These are phyloP conservation scores for Lumnitzera littorea DNA, from an alignment of 345 rosid genomes.

Conservation along the genomic window DNA sequence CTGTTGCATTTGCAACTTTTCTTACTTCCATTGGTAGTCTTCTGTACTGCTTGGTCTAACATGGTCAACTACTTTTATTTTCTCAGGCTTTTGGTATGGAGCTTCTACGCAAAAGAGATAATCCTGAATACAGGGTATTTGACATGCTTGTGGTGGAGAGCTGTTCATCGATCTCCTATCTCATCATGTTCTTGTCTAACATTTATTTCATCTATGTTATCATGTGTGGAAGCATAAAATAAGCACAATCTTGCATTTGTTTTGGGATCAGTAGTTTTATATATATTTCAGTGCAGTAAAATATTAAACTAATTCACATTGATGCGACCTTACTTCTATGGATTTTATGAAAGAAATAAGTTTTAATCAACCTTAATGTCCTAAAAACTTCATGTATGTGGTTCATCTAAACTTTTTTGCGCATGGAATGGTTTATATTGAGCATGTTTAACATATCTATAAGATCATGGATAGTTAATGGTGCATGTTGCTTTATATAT, in stretches of 20 bases:
- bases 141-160: background rate
- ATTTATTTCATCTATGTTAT: no score
- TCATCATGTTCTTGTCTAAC: background rate
- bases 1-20: background rate
- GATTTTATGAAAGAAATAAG: no score
- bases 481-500: background rate
- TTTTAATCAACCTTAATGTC: no score
- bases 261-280: no score
- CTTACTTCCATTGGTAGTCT: background rate
- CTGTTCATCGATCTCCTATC: background rate
- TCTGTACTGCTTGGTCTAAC: constrained; percentile 6
- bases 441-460: background rate
- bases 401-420: background rate
- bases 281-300: no score
- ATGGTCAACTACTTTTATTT: background rate
- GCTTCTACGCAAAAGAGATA: constrained; percentile 84
- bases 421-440: no score
- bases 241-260: no score
- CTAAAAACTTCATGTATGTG: background rate
- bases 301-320: no score
- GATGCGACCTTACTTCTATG: no score
- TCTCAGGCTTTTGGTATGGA: constrained; percentile 95
- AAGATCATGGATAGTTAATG: background rate
- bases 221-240: no score
- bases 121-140: constrained; percentile 87